phyloP scores from a whole-genome alignment of 768 basidiomycete species.

The Amanita rubescens region DNA sequence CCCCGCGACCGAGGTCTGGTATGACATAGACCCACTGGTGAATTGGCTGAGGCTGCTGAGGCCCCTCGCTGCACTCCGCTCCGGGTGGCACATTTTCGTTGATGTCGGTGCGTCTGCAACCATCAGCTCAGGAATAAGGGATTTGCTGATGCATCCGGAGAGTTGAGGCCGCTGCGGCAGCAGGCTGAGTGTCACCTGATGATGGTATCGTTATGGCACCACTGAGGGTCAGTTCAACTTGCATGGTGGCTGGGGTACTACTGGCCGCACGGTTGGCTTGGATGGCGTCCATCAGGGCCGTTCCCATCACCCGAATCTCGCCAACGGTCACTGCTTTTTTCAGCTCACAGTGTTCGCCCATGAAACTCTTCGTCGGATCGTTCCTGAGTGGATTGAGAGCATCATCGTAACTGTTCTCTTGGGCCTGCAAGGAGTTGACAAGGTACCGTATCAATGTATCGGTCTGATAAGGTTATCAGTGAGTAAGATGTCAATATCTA shows the following conservation, averaged over 20 bases:
- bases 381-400: slow-evolving; percentile 19
- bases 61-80: no score
- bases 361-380: slow-evolving; percentile 15
- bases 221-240: background rate
- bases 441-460: slow-evolving; percentile 30
- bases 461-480: slow-evolving; percentile 12
- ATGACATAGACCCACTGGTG: background rate
- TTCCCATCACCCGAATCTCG: slow-evolving; percentile 7
- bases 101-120: no score
- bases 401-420: slow-evolving; percentile 23
- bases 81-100: no score
- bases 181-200: no score
- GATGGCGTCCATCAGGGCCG: background rate
- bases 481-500: slow-evolving; percentile 27
- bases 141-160: no score
- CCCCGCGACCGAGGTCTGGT: background rate
- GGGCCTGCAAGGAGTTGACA: slow-evolving; percentile 24
- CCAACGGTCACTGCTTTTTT: slow-evolving; percentile 10
- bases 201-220: no score
- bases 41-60: no score
- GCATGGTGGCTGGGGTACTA: background rate
- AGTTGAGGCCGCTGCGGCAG: no score
- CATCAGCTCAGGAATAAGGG: no score
- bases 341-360: slow-evolving; percentile 19
- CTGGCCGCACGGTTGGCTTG: background rate